phyloP scores from a whole-genome alignment of 2,329 filamentous ascomycete species.

The Nemania serpens region DNA sequence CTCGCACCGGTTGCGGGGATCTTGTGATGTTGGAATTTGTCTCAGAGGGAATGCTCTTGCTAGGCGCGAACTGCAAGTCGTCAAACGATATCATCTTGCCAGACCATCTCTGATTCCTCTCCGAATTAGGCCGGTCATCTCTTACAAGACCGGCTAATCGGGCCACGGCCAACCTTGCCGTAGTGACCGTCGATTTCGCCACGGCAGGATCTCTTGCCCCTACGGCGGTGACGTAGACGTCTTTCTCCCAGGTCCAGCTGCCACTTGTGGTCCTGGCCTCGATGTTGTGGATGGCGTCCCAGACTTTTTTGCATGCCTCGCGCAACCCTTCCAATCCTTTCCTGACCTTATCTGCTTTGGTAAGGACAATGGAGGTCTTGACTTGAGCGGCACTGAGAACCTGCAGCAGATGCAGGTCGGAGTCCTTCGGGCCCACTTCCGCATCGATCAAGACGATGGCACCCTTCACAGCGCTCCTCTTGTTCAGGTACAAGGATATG shows the following conservation, averaged over 20 bases:
- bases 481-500: conserved; percentile 55
- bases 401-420: conserved; percentile 53
- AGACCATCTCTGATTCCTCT: conserved; percentile 44
- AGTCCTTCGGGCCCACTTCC: conserved; percentile 55
- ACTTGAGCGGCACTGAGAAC: conserved; percentile 52
- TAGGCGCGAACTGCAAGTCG: conserved; percentile 37
- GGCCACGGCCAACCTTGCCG: conserved; percentile 39
- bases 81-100: conserved; percentile 45
- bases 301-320: conserved; percentile 36
- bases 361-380: conserved; percentile 56
- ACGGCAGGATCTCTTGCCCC: conserved; percentile 35
- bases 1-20: not conserved
- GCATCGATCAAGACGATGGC: conserved; percentile 59
- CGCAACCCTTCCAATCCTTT: conserved; percentile 35
- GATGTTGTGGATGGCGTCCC: conserved; percentile 35
- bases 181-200: conserved; percentile 32
- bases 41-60: not conserved
- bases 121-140: conserved; percentile 33
- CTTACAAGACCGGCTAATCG: conserved; percentile 38
- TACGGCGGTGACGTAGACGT: conserved; percentile 41
- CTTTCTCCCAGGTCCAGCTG: conserved; percentile 38
- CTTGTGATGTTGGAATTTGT: not conserved
- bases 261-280: conserved; percentile 28
- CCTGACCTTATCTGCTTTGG: conserved; percentile 59
- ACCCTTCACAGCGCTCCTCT: conserved; percentile 53